These are phyloP conservation scores for Amoebophrya sp. DNA, from an alignment of 169 alveolate genomes.

Conservation along the genomic window DNA sequence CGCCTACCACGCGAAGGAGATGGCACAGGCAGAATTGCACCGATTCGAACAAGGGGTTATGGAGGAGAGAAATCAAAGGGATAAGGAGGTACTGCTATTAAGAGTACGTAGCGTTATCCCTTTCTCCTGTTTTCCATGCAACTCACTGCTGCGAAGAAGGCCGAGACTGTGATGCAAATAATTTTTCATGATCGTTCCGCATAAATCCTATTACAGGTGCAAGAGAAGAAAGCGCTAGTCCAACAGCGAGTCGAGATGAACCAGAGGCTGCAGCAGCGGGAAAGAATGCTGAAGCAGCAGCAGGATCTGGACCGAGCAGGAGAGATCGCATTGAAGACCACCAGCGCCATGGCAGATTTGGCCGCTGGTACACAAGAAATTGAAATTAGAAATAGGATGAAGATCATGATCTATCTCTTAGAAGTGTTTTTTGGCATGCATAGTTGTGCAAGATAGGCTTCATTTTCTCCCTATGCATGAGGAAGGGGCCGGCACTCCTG, in stretches of 20 bases:
- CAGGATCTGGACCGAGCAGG: conserved; percentile 48
- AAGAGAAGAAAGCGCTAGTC: conserved; percentile 62
- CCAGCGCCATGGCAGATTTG: conserved; percentile 40
- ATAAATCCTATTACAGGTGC: conserved; percentile 39
- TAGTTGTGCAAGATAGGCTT: not conserved
- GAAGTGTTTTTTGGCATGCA: not conserved
- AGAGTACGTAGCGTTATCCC: not conserved
- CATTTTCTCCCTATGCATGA: not conserved
- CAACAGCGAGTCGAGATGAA: conserved; percentile 61
- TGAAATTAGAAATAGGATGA: not conserved
- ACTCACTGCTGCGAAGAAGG: conserved; percentile 32
- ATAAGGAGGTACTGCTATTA: conserved; percentile 55
- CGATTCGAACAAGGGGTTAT: conserved; percentile 67
- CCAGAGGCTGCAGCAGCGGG: conserved; percentile 56
- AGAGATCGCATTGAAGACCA: conserved; percentile 43
- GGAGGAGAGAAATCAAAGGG: conserved; percentile 61
- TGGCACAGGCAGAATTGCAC: conserved; percentile 78
- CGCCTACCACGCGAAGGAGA: conserved; percentile 83
- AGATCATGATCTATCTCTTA: not conserved
- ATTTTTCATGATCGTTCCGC: conserved; percentile 18
- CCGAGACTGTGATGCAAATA: conserved; percentile 54
- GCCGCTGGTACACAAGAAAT: conserved; percentile 40
- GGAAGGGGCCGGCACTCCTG: conserved; percentile 38
- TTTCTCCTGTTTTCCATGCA: not conserved
- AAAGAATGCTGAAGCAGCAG: conserved; percentile 55